Evolutionary conservation across 2,329 filamentous ascomycete genomes (phyloP).

Genomic region (Aspergillus sp.): DNA sequence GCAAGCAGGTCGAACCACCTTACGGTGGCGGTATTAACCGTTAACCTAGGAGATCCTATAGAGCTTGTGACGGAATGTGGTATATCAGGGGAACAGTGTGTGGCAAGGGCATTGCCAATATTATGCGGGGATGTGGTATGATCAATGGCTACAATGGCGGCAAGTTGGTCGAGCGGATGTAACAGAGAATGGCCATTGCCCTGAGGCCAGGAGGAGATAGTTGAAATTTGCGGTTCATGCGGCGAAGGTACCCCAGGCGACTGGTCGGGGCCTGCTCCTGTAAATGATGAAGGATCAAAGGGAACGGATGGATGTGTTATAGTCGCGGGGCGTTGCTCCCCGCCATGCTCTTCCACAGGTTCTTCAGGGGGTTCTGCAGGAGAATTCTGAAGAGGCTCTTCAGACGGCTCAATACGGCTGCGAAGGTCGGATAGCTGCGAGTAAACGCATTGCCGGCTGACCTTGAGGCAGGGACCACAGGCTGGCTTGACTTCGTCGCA

Average conservation of each 20-base stretch:
- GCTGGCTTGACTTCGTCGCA: conserved; percentile 32
- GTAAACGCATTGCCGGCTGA: conserved; percentile 3
- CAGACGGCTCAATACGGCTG: not conserved
- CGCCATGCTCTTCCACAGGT: not conserved
- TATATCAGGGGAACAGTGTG: conserved; percentile 3
- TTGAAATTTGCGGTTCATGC: conserved; percentile 28
- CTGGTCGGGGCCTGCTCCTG: conserved; percentile 6
- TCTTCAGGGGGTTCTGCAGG: conserved; percentile 16
- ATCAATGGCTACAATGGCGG: conserved; percentile 4
- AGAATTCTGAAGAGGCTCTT: conserved; percentile 30
- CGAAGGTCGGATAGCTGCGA: not conserved
- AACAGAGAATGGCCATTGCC: conserved; percentile 12
- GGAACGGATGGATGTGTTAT: not conserved
- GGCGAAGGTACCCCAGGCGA: conserved; percentile 26
- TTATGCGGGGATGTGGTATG: not conserved
- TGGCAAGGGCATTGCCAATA: conserved; percentile 13
- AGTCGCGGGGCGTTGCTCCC: not conserved
- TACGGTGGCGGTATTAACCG: conserved; percentile 37
- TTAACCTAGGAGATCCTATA: conserved; percentile 18
- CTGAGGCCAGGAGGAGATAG: conserved; percentile 10
- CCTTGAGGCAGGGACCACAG: conserved; percentile 4
- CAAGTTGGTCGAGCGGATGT: conserved; percentile 9
- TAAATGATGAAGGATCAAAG: not conserved
- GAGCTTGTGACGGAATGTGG: conserved; percentile 6
- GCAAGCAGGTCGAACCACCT: conserved; percentile 53